Evolutionary conservation across 495 filamentous ascomycete genomes (phyloP).

Genomic region (Aspergillus homomorphus): DNA sequence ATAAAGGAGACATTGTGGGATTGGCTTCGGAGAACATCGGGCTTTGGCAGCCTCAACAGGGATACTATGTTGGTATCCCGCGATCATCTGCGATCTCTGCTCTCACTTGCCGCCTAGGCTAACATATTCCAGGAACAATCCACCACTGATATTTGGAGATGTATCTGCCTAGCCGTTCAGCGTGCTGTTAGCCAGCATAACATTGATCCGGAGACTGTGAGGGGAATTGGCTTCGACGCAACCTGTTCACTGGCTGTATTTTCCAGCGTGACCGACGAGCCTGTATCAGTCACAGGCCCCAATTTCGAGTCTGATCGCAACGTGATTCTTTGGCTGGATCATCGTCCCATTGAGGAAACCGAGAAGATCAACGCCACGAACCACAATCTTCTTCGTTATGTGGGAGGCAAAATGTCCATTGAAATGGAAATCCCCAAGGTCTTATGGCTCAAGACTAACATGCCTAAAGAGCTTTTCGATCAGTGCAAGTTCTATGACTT

Average conservation of each 20-base stretch:
- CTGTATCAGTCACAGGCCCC: constrained; percentile 82
- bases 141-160: constrained; percentile 90
- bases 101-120: background rate
- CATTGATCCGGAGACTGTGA: constrained; percentile 67
- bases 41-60: constrained; percentile 87
- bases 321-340: constrained; percentile 89
- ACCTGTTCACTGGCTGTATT: constrained; percentile 95
- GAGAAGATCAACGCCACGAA: constrained; percentile 86
- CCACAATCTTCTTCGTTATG: constrained; percentile 91
- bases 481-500: constrained; percentile 96
- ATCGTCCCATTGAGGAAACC: constrained; percentile 85
- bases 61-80: constrained; percentile 67
- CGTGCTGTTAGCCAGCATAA: constrained; percentile 73
- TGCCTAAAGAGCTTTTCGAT: constrained; percentile 87
- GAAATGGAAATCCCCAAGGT: constrained; percentile 99
- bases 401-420: constrained; percentile 94
- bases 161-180: constrained; percentile 80
- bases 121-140: constrained; percentile 80
- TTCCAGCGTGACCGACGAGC: constrained; percentile 80
- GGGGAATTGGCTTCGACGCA: constrained; percentile 93
- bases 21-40: constrained; percentile 87
- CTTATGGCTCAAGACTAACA: constrained; percentile 95
- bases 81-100: background rate
- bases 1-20: constrained; percentile 86
- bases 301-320: constrained; percentile 85